Conservation (phyloP, 345 rosid species). For the Isatis tinctoria region DNA sequence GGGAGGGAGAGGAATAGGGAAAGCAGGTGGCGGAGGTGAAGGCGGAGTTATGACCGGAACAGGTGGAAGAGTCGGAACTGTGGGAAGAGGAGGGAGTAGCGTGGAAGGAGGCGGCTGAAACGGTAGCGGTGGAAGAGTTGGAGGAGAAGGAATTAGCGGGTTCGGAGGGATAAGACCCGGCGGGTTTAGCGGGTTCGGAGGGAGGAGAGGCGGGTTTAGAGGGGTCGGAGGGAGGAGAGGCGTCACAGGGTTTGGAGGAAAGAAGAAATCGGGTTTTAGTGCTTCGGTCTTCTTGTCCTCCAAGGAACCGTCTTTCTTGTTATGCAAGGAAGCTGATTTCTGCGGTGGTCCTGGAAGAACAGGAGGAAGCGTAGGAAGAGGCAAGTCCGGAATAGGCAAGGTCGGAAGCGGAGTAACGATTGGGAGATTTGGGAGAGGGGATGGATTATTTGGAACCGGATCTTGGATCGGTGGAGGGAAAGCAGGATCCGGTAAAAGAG, state of each 20-base stretch:
- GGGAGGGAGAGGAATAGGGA: constrained; percentile 25
- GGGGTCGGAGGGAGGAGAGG: constrained; percentile 34
- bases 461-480: constrained; percentile 46
- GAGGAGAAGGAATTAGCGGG: constrained; percentile 45
- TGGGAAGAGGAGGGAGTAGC: constrained; percentile 27
- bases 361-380: constrained; percentile 39
- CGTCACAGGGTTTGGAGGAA: constrained; percentile 17
- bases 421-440: constrained; percentile 54
- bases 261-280: constrained; percentile 21
- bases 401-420: constrained; percentile 45
- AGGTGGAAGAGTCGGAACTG: constrained; percentile 27
- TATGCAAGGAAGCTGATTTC: background rate
- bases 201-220: constrained; percentile 26
- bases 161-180: constrained; percentile 29
- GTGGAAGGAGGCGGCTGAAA: constrained; percentile 33
- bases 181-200: constrained; percentile 25
- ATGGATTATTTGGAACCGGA: constrained; percentile 35
- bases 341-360: constrained; percentile 15
- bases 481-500: constrained; percentile 11
- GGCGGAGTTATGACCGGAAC: constrained; percentile 32
- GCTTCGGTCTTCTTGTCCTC: constrained; percentile 1
- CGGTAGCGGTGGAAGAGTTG: constrained; percentile 47
- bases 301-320: constrained; percentile 19
- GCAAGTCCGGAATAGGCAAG: constrained; percentile 45
- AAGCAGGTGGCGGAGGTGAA: constrained; percentile 29